Evolutionary conservation across 371 early-diverging fungal species (phyloP).

Genomic region (Mortierella sp.): DNA sequence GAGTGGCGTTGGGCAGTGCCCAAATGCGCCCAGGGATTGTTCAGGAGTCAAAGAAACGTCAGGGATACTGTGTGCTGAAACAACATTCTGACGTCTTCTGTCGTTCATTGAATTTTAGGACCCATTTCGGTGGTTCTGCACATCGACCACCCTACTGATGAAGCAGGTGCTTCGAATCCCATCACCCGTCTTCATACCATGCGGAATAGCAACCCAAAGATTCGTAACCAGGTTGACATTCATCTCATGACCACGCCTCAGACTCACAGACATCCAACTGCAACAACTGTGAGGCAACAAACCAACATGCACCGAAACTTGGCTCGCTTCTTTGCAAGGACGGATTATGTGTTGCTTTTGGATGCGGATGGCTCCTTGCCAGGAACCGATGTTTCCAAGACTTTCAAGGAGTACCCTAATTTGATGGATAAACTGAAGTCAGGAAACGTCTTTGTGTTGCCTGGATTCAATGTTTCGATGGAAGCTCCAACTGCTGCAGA

Average conservation of each 20-base stretch:
- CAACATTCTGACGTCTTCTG: background rate
- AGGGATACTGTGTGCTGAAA: no score
- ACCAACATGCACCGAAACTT: slow-evolving; percentile 60
- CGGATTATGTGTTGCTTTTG: slow-evolving; percentile 58
- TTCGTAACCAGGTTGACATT: slow-evolving; percentile 61
- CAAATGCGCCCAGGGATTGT: no score
- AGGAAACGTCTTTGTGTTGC: slow-evolving; percentile 68
- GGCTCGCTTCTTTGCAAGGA: slow-evolving; percentile 68
- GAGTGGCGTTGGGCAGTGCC: no score
- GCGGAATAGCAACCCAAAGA: slow-evolving; percentile 54
- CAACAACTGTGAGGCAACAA: slow-evolving; percentile 25
- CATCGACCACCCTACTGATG: slow-evolving; percentile 42
- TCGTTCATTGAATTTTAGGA: slow-evolving; percentile 36
- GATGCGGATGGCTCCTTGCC: slow-evolving; percentile 56
- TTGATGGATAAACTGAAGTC: slow-evolving; percentile 57
- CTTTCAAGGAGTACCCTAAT: slow-evolving; percentile 21
- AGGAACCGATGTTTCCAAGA: slow-evolving; percentile 39
- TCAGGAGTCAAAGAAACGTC: no score
- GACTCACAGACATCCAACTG: slow-evolving; percentile 34
- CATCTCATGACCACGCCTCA: slow-evolving; percentile 61
- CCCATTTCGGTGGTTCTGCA: slow-evolving; percentile 66
- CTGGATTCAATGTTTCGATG: slow-evolving; percentile 54
- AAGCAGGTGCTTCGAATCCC: slow-evolving; percentile 17
- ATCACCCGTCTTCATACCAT: slow-evolving; percentile 53
- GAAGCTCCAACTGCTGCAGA: background rate